Base-by-base conservation (phyloP, 495 filamentous ascomycete genomes). In the Annulohypoxylon bovei region DNA sequence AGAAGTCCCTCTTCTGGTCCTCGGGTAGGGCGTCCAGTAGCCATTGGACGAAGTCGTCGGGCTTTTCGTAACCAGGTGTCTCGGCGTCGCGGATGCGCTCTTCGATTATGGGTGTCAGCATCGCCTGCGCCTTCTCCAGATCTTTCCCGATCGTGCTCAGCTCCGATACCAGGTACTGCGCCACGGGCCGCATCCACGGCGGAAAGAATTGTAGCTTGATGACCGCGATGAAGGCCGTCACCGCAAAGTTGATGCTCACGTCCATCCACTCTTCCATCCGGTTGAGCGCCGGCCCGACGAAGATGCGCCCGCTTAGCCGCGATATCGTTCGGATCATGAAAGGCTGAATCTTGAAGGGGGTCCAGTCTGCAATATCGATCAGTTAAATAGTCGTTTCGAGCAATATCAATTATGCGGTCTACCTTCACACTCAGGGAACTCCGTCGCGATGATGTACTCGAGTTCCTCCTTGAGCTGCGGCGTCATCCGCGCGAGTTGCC, bases 181-280 rank as follows among this genome's bases (percentile, higher is more conserved):
- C 78, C 18, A 63, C 22, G 6, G 78, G 78, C 0, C 78, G 76
- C 70, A 77, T 69, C 78, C 78, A 80, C 4, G 72, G 75, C 32
- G 78, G 78, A 67, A 80, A 78, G 62, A 80, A 72, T 32, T 80
- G 78, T 44, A 80, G 49, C 64, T 80, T 80, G 42, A 73, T 76
- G 1, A 80, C 76, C 5, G 78, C 76, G 65, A 80, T 71, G 58
- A 80, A 80, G 46, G 77, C 78, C 47, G 76, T 75, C 14, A 78
- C 56, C 28, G 78, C 78, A 39, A 77, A 80, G 65, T 77, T 78
- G 49, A 77, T 72, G 68, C 67, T 78, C 53, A 77, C 74, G 39
- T 73, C 56, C 75, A 80, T 76, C 78, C 78, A 80, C 30, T 76
- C 75, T 57, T 80, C 78, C 16, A 69, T 54, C 16, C 78, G 73